Evolutionary conservation across 768 basidiomycete species (phyloP), one percentile per base, ranked within the genome.

Genomic region (Russula compacta): DNA sequence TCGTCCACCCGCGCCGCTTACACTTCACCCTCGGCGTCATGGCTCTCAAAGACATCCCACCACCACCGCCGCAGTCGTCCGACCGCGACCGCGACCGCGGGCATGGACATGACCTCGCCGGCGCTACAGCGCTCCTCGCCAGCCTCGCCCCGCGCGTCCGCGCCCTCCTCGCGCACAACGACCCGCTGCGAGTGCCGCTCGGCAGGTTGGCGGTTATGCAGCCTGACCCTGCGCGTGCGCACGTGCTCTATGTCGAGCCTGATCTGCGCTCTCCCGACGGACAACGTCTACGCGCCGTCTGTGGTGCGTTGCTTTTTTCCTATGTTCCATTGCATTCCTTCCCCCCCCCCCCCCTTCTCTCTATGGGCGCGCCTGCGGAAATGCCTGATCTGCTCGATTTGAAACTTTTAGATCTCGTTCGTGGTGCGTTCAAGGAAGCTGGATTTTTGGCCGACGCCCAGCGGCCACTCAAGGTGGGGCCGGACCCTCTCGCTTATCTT

Each of bases 1-100:
- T 86, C 56, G 77, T 89, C 57, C 75, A 75, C 8, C 71, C 78
- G 0, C 76, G 79, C 10, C 71, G 87, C n/a, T 71, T 89, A 46
- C 88, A 91, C 70, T 71, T 90, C 59, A 90, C 88, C 0, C 73
- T 91, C 2, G 88, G 87, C 1, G 86, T 89, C 1, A 86, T 91
- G 84, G 72, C 79, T 0, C 81, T 89, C 38, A n/a, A n/a, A n/a
- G n/a, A n/a, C n/a, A n/a, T n/a, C n/a, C n/a, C n/a, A n/a, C n/a
- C n/a, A n/a, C n/a, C n/a, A n/a, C n/a, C n/a, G n/a, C n/a, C n/a
- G n/a, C n/a, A n/a, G n/a, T 8, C 24, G 1, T 15, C 39, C 5
- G 70, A 53, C 42, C 14, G 35, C 21, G 6, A 19, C 11, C 1
- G 3, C 17, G 15, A 12, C 32, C 10, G 15, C 9, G 40, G 14